Evolutionary conservation across 768 basidiomycete species (phyloP).

Genomic region (Hemileccinum impolitum): DNA sequence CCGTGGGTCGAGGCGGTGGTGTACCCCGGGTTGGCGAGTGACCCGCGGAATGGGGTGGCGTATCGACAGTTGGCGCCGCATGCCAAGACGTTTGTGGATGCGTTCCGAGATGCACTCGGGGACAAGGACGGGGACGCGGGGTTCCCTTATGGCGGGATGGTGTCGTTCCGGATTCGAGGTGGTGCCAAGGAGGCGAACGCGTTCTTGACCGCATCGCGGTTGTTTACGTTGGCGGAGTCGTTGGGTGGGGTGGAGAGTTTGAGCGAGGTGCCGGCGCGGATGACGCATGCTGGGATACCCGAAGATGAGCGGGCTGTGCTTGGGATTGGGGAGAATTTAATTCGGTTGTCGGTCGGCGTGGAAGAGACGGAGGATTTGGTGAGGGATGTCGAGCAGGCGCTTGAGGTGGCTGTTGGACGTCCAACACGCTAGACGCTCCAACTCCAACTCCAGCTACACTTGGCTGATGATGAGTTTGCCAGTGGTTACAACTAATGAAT

Average conservation of each 20-base stretch:
- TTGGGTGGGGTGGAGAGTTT: constrained; percentile 92
- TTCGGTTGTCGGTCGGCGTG: constrained; percentile 82
- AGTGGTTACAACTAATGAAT: too few relatives aligned
- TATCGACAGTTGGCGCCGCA: constrained; percentile 62
- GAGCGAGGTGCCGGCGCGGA: constrained; percentile 80
- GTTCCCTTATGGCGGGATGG: constrained; percentile 90
- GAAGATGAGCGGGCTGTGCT: constrained; percentile 59
- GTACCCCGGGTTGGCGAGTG: constrained; percentile 77
- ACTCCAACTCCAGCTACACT: too few relatives aligned
- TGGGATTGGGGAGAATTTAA: constrained; percentile 75
- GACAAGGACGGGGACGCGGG: constrained; percentile 40
- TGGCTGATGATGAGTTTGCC: too few relatives aligned
- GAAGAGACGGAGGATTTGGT: constrained; percentile 86
- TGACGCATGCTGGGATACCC: constrained; percentile 85
- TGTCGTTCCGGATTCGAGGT: constrained; percentile 64
- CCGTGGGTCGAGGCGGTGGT: constrained; percentile 74
- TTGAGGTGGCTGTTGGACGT: constrained; percentile 15
- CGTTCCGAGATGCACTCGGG: constrained; percentile 22
- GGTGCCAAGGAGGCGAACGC: constrained; percentile 52
- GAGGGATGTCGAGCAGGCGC: constrained; percentile 26
- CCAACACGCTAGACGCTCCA: too few relatives aligned
- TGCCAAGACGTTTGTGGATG: constrained; percentile 60
- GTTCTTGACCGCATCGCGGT: constrained; percentile 60
- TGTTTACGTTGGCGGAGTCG: constrained; percentile 85
- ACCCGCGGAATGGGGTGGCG: constrained; percentile 65